Evolutionary conservation across 768 basidiomycete genomes (phyloP).

Genomic region (Amanita molliuscula): DNA sequence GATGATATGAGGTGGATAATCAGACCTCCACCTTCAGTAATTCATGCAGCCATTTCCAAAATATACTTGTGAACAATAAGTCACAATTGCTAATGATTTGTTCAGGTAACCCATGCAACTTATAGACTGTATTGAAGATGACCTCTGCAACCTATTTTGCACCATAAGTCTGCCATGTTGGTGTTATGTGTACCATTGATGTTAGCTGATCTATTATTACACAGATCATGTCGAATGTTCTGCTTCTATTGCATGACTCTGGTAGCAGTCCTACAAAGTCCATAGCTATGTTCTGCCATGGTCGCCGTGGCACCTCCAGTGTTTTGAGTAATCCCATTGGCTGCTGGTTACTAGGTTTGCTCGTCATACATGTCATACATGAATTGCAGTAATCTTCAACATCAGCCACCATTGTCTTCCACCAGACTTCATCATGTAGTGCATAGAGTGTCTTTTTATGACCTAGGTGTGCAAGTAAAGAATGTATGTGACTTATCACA

Average conservation of each 20-base stretch:
- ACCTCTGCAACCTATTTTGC: slow-evolving; percentile 24
- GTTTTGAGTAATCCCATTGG: slow-evolving; percentile 18
- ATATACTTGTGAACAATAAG: slow-evolving; percentile 28
- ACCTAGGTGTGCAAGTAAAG: slow-evolving; percentile 27
- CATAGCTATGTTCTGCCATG: slow-evolving; percentile 18
- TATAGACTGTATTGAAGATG: slow-evolving; percentile 23
- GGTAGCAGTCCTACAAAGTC: slow-evolving; percentile 18
- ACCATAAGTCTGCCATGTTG: slow-evolving; percentile 17
- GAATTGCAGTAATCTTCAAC: slow-evolving; percentile 17
- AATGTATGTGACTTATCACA: slow-evolving; percentile 27
- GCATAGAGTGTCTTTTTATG: slow-evolving; percentile 21
- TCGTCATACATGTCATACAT: slow-evolving; percentile 12
- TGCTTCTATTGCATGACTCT: slow-evolving; percentile 8
- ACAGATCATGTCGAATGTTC: slow-evolving; percentile 16
- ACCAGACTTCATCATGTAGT: slow-evolving; percentile 26
- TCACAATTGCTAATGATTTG: slow-evolving; percentile 31
- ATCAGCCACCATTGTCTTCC: slow-evolving; percentile 23
- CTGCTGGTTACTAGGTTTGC: slow-evolving; percentile 16
- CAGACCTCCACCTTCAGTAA: slow-evolving; percentile 18
- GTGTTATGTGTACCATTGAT: slow-evolving; percentile 17
- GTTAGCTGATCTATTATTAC: slow-evolving; percentile 20
- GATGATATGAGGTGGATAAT: slow-evolving; percentile 32
- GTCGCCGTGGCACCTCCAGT: slow-evolving; percentile 13
- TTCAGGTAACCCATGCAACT: slow-evolving; percentile 26
- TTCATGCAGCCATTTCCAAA: slow-evolving; percentile 27